A percentile compares a stretch with the other conserved stretches of the same genome.
Conservation (phyloP, 2,329 filamentous ascomycete genomes). For the Aspergillus melleus region DNA sequence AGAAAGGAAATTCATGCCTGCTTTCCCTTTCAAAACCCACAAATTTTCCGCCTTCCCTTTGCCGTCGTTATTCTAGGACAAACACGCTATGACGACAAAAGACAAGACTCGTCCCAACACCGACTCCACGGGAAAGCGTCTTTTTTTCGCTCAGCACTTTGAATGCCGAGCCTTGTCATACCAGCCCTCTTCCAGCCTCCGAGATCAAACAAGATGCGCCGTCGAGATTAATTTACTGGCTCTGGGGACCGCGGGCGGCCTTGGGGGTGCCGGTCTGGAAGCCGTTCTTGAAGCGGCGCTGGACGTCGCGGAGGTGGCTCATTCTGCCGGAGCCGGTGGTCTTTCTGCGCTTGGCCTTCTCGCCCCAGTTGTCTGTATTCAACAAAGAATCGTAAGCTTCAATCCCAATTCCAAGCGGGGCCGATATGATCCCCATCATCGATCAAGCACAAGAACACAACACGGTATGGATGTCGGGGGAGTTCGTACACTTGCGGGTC, state of each 20-base stretch:
- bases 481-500: slow-evolving; percentile 90
- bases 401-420: slow-evolving; percentile 7
- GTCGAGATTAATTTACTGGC: slow-evolving; percentile 41
- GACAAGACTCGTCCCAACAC: slow-evolving; percentile 34
- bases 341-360: slow-evolving; percentile 99
- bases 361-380: slow-evolving; percentile 90
- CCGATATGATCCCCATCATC: slow-evolving; percentile 10
- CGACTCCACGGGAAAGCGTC: slow-evolving; percentile 38
- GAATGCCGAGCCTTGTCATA: slow-evolving; percentile 40
- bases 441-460: slow-evolving; percentile 13
- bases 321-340: slow-evolving; percentile 95
- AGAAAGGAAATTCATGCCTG: slow-evolving; percentile 41
- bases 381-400: slow-evolving; percentile 31
- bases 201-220: slow-evolving; percentile 36
- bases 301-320: slow-evolving; percentile 89
- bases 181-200: slow-evolving; percentile 40
- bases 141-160: slow-evolving; percentile 36
- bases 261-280: slow-evolving; percentile 91
- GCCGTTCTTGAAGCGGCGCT: slow-evolving; percentile 94
- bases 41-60: slow-evolving; percentile 29
- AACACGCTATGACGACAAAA: slow-evolving; percentile 31
- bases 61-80: slow-evolving; percentile 28
- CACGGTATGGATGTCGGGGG: slow-evolving; percentile 9
- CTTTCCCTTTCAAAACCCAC: slow-evolving; percentile 30
- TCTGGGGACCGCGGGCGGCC: slow-evolving; percentile 70